phyloP scores from a whole-genome alignment of 148 eudicot genomes.

The Chenopodium formosanum region DNA sequence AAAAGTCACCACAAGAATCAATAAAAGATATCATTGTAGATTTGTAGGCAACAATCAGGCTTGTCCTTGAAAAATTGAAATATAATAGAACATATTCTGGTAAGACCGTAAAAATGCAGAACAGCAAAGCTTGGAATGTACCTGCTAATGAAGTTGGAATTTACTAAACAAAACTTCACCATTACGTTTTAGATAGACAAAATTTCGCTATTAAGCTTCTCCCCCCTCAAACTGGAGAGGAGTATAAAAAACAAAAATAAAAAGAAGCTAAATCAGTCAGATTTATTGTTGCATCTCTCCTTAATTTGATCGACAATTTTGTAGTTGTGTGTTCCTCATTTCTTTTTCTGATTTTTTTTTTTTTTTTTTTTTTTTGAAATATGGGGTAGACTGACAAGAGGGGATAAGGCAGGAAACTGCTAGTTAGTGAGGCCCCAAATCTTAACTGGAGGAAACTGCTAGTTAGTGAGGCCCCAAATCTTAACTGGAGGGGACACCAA shows the following conservation, averaged over 20 bases:
- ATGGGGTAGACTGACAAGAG: background rate
- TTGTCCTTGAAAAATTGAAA: background rate
- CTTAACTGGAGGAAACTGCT: background rate
- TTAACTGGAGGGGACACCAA: too few relatives aligned
- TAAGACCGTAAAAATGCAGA: background rate
- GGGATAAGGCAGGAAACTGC: background rate
- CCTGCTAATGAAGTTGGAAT: background rate
- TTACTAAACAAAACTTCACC: background rate
- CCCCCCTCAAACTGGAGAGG: background rate
- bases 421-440: background rate
- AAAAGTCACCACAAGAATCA: background rate
- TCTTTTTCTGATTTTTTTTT: background rate
- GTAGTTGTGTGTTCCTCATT: background rate
- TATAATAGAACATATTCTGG: background rate
- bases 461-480: background rate
- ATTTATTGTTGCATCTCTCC: background rate
- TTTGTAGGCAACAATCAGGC: background rate
- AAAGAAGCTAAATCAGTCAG: background rate
- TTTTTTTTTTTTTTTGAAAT: background rate
- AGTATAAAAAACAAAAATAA: too few relatives aligned
- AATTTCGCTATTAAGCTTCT: background rate
- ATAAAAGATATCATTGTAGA: background rate
- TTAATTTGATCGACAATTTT: background rate
- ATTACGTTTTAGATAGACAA: background rate
- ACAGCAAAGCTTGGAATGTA: background rate